Percentiles rank a stretch among this genome's conserved stretches.
phyloP scores from a whole-genome alignment of 495 filamentous ascomycete species.

The Penicillium lagena region DNA sequence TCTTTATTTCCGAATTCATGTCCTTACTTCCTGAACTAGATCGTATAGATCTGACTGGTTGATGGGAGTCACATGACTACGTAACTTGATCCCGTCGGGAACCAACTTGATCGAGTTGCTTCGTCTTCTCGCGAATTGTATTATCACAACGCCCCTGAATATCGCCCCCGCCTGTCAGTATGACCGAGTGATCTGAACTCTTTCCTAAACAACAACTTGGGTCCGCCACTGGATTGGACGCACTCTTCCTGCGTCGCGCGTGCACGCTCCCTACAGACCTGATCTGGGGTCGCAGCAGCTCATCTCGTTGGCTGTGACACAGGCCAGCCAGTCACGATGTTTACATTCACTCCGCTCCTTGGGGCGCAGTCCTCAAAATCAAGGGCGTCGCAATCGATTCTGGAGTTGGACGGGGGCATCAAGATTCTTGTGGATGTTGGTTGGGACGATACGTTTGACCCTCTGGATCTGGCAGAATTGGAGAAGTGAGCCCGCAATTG shows the following conservation, averaged over 20 bases:
- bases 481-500: constrained; percentile 61
- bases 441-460: constrained; percentile 89
- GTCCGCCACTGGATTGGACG: neutral
- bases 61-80: too few species aligned
- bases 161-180: neutral
- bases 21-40: too few species aligned
- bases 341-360: constrained; percentile 87
- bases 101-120: too few species aligned
- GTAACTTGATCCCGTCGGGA: too few species aligned
- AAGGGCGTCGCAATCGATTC: constrained; percentile 82
- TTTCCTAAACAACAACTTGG: neutral
- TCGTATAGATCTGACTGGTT: too few species aligned
- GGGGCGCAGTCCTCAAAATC: constrained; percentile 79
- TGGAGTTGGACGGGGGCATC: constrained; percentile 94
- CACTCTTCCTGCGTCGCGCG: neutral
- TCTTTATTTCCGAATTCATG: too few species aligned
- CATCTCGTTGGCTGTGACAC: constrained; percentile 5
- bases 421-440: constrained; percentile 93
- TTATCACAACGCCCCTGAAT: too few species aligned
- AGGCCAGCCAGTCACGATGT: constrained; percentile 52
- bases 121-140: too few species aligned
- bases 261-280: neutral
- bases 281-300: neutral
- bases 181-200: neutral
- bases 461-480: constrained; percentile 70